Evolutionary conservation across 768 basidiomycete species (phyloP).

Genomic region (Boletus reticulatus): DNA sequence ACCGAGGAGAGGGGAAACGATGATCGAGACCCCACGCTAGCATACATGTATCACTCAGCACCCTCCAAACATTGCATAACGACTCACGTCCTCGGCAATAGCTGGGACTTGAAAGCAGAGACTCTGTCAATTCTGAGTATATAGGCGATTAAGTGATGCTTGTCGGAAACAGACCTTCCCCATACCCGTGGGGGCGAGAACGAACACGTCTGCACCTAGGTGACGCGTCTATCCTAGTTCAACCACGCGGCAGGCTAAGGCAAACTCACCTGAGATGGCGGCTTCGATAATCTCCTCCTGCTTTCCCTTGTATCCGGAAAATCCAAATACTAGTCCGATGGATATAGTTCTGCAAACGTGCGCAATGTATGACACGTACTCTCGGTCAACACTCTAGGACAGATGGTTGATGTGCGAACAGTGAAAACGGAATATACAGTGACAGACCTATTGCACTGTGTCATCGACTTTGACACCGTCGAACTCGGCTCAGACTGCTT

Average conservation of each 20-base stretch:
- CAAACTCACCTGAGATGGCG: conserved; percentile 53
- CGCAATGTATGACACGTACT: conserved; percentile 12
- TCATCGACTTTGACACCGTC: background rate
- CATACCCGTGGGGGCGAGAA: conserved; percentile 86
- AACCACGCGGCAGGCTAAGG: background rate
- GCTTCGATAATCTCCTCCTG: conserved; percentile 76
- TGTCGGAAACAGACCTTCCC: conserved; percentile 57
- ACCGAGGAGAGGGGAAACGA: conserved; percentile 79
- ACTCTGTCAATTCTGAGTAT: conserved; percentile 44
- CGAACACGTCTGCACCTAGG: conserved; percentile 69
- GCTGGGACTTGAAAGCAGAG: conserved; percentile 87
- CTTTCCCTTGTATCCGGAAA: conserved; percentile 68
- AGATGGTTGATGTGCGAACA: background rate
- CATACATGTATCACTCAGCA: background rate
- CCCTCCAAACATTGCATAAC: background rate
- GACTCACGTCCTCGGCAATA: conserved; percentile 52
- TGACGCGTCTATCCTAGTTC: background rate
- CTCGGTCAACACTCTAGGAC: conserved; percentile 22
- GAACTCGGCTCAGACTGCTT: background rate
- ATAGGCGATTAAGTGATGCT: too few species aligned
- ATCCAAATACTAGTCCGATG: conserved; percentile 59
- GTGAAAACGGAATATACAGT: background rate
- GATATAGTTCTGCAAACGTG: background rate
- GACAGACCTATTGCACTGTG: conserved; percentile 16
- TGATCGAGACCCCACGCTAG: conserved; percentile 68